Evolutionary conservation across 371 early-diverging fungal species (phyloP), one percentile per base, ranked within the genome.

Genomic region (Haplosporangium sp.): DNA sequence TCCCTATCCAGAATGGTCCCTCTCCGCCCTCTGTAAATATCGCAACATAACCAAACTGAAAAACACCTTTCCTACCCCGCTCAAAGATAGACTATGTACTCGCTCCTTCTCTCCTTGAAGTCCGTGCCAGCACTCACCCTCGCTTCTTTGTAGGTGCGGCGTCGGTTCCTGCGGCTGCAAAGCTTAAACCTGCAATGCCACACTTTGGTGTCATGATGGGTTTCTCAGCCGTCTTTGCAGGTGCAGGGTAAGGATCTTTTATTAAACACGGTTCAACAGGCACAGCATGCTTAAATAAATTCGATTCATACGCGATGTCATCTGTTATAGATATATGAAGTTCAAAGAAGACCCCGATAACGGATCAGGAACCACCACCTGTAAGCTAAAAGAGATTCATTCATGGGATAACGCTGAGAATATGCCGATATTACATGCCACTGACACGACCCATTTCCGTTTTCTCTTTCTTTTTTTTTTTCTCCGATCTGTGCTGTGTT

Each of bases 141-240:
- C n/a, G n/a, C n/a, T n/a, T n/a, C 20, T 40, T 12, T 11, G 14
- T 47, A 77, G 79, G 72, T 21, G 79, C 79, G 5, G 79, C 65
- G 6, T 54, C 72, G 0, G 41, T 59, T 14, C 79, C 79, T 2
- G 45, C 54, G 23, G 72, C 79, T 0, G 63, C 61, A 2, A 54
- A 65, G 36, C 55, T 58, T 48, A 59, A 59, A 14, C 64, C 72
- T 0, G 79, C 64, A 14, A 62, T 77, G 56, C 79, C 79, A 10
- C 79, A 68, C n/a, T 61, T 77, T 20, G 72, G 79, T 18, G 38
- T 77, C 29, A 42, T 77, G 79, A 72, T 72, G 79, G 79, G 61
- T 6, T 71, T 77, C 57, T 61, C 72, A 6, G 79, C 72, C 29
- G 43, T 77, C 13, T 77, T 64, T 64, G 64, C 64, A 1, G 56